Evolutionary conservation across 306 rosid species (phyloP).

Genomic region (Rosa multiflora): DNA sequence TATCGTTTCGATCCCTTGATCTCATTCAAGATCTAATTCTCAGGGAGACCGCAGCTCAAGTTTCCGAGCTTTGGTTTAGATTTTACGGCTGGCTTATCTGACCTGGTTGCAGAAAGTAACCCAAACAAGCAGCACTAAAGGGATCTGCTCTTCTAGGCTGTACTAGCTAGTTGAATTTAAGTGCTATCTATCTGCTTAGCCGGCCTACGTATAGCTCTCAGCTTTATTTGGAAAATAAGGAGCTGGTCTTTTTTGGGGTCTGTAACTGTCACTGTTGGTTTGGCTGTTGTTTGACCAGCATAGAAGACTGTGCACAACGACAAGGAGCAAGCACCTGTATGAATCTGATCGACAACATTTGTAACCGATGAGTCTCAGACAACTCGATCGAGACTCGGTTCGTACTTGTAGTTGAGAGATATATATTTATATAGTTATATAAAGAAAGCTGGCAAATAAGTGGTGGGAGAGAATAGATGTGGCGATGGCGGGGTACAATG

Average conservation of each 20-base stretch:
- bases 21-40: not conserved
- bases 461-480: constrained; percentile 35
- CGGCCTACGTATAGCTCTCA: not conserved
- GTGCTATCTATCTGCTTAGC: not conserved
- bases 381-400: not conserved
- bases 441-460: constrained; percentile 29
- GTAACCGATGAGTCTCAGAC: constrained; percentile 10
- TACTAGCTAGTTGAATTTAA: not conserved
- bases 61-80: not conserved
- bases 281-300: constrained; percentile 11
- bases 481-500: constrained; percentile 36
- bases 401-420: not conserved
- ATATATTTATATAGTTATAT: not conserved
- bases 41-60: not conserved
- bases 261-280: constrained; percentile 9
- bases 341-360: constrained; percentile 2
- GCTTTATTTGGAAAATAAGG: constrained; percentile 6
- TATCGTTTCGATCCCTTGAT: not conserved
- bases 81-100: not conserved
- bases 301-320: constrained; percentile 3
- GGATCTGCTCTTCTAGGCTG: not conserved
- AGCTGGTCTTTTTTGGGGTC: constrained; percentile 5
- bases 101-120: not conserved
- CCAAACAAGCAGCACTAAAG: not conserved
- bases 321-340: constrained; percentile 5